Conservation (phyloP, 2,329 filamentous ascomycete species). For the Plectosphaerella cucumerina region DNA sequence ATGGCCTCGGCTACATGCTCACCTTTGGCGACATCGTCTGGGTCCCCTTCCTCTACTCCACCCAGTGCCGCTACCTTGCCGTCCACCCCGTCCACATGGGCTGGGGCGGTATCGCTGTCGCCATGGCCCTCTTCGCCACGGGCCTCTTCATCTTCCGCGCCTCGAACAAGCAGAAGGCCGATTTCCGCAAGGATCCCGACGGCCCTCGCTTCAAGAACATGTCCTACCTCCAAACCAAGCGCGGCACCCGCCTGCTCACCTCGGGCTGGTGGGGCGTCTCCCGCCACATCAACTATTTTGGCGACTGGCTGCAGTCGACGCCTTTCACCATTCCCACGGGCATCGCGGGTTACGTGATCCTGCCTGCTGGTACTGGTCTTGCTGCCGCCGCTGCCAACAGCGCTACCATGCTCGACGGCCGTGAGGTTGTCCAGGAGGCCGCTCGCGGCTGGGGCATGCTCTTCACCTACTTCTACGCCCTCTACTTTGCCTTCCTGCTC, state of each 20-base stretch:
- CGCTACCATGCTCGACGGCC: conserved; percentile 44
- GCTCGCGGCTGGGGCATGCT: conserved; percentile 72
- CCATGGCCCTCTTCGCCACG: conserved; percentile 52
- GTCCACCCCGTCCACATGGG: conserved; percentile 65
- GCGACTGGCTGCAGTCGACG: conserved; percentile 72
- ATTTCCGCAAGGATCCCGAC: conserved; percentile 65
- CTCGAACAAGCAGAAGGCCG: conserved; percentile 71
- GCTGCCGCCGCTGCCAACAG: conserved; percentile 17
- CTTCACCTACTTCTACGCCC: conserved; percentile 79
- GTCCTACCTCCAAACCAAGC: conserved; percentile 63
- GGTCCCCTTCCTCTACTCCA: conserved; percentile 68
- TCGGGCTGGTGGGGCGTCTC: conserved; percentile 72
- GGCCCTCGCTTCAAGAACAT: conserved; percentile 62
- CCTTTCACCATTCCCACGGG: conserved; percentile 67
- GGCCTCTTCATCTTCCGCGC: conserved; percentile 71
- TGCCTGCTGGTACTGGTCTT: conserved; percentile 25
- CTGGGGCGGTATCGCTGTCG: conserved; percentile 44
- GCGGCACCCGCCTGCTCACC: conserved; percentile 60
- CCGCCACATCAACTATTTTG: conserved; percentile 71
- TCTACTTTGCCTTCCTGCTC: conserved; percentile 78
- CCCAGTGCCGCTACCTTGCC: conserved; percentile 65
- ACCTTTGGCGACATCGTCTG: conserved; percentile 69
- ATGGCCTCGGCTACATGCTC: conserved; percentile 74
- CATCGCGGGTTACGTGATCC: conserved; percentile 59
- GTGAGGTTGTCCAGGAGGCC: conserved; percentile 58